phyloP scores from a whole-genome alignment of 495 filamentous ascomycete species.

The Neurospora tetraspora region DNA sequence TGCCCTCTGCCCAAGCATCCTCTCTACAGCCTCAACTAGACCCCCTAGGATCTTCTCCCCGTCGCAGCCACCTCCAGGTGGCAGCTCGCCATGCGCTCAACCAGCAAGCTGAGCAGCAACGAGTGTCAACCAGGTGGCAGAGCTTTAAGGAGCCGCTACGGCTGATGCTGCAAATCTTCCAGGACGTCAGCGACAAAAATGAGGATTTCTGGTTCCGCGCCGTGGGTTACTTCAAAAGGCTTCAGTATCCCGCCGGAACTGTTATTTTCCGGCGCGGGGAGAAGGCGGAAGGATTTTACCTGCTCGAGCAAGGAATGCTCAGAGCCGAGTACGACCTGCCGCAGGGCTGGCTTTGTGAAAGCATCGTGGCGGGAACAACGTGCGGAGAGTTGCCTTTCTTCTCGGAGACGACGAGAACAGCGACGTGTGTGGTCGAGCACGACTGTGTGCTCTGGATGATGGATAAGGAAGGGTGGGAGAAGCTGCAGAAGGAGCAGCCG shows the following conservation, averaged over 20 bases:
- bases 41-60: constrained; percentile 62
- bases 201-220: constrained; percentile 92
- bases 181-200: constrained; percentile 67
- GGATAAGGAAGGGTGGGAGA: constrained; percentile 56
- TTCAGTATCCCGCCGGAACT: constrained; percentile 55
- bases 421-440: constrained; percentile 73
- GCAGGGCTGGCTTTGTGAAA: constrained; percentile 80
- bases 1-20: constrained; percentile 28
- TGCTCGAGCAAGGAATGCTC: constrained; percentile 83
- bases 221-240: constrained; percentile 58
- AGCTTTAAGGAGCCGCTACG: constrained; percentile 81
- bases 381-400: constrained; percentile 97
- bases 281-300: constrained; percentile 67
- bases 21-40: constrained; percentile 17
- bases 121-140: constrained; percentile 51
- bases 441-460: constrained; percentile 78
- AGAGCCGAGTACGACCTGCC: constrained; percentile 82
- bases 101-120: constrained; percentile 35
- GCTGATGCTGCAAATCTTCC: constrained; percentile 86
- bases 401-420: constrained; percentile 74
- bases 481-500: constrained; percentile 54
- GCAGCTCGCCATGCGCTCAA: constrained; percentile 64
- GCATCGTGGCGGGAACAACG: constrained; percentile 88
- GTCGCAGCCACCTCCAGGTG: constrained; percentile 63
- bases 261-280: constrained; percentile 68